phyloP scores from a whole-genome alignment of 2,329 filamentous ascomycete species.

The Calonectria fujianensis region DNA sequence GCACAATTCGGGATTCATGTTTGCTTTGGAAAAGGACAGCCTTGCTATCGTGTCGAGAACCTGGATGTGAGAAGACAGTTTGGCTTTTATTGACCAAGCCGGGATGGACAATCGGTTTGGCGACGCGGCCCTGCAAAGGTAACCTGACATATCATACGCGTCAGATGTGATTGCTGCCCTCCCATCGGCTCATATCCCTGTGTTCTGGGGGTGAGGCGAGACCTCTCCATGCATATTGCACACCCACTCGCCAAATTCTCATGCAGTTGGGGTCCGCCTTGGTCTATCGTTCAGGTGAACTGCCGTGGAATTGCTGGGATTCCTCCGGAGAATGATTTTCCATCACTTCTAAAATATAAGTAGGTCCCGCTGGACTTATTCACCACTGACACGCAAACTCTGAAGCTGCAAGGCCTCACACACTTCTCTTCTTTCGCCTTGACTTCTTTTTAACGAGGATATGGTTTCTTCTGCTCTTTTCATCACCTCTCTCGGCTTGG shows the following conservation, averaged over 20 bases:
- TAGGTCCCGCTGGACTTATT: conserved; percentile 10
- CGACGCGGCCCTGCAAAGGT: conserved; percentile 12
- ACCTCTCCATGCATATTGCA: conserved; percentile 1
- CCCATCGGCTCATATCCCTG: no score
- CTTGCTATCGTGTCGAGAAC: conserved; percentile 11
- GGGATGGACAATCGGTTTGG: conserved; percentile 15
- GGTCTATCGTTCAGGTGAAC: conserved; percentile 2
- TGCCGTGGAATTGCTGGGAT: neutral
- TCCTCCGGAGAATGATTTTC: neutral
- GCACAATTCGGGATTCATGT: neutral
- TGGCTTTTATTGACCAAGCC: conserved; percentile 30
- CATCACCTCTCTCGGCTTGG: conserved; percentile 53
- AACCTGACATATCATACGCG: conserved; percentile 31
- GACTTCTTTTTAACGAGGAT: neutral
- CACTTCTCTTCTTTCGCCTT: neutral
- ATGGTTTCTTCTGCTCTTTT: conserved; percentile 55
- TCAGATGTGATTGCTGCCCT: neutral
- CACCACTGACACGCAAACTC: neutral
- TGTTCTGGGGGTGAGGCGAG: conserved; percentile 24
- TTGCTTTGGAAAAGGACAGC: neutral
- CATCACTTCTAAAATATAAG: conserved; percentile 41
- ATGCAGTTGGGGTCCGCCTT: conserved; percentile 8
- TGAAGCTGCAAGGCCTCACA: neutral
- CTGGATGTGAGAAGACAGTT: conserved; percentile 34
- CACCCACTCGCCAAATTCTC: conserved; percentile 15